These are phyloP conservation scores for Carex cristatella DNA, from an alignment of 176 grass and related monocot species.

Conservation along the genomic window DNA sequence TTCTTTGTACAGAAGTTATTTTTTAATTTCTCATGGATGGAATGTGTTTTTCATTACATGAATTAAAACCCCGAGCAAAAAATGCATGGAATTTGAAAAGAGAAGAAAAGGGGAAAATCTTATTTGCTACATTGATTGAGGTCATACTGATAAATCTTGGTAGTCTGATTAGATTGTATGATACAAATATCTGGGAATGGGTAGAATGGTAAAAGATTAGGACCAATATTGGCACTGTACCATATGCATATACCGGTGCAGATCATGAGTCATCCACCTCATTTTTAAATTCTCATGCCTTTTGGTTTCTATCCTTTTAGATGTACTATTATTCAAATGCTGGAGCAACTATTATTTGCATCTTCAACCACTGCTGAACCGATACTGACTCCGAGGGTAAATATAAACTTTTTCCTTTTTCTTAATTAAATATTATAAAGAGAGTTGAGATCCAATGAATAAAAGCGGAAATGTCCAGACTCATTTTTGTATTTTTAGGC, in stretches of 20 bases:
- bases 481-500: constrained; percentile 40
- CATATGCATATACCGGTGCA: constrained; percentile 8
- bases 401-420: constrained; percentile 19
- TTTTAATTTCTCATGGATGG: not conserved
- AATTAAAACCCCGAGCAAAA: not conserved
- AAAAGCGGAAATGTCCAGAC: not conserved
- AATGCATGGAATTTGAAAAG: not conserved
- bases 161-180: not conserved
- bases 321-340: constrained; percentile 90
- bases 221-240: not conserved
- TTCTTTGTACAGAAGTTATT: not conserved
- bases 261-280: not conserved
- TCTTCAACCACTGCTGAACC: constrained; percentile 90
- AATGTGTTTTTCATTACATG: constrained; percentile 8
- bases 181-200: not conserved
- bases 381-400: constrained; percentile 88
- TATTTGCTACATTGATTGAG: not conserved
- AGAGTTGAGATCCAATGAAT: not conserved
- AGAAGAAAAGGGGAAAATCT: not conserved
- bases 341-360: constrained; percentile 86
- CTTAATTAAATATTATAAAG: constrained; percentile 7
- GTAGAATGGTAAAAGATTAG: not conserved
- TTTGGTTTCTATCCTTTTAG: constrained; percentile 33
- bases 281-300: constrained; percentile 9
- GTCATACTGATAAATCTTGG: not conserved